phyloP scores from a whole-genome alignment of 2,329 filamentous ascomycete species.

The Biscogniauxia mediterranea region DNA sequence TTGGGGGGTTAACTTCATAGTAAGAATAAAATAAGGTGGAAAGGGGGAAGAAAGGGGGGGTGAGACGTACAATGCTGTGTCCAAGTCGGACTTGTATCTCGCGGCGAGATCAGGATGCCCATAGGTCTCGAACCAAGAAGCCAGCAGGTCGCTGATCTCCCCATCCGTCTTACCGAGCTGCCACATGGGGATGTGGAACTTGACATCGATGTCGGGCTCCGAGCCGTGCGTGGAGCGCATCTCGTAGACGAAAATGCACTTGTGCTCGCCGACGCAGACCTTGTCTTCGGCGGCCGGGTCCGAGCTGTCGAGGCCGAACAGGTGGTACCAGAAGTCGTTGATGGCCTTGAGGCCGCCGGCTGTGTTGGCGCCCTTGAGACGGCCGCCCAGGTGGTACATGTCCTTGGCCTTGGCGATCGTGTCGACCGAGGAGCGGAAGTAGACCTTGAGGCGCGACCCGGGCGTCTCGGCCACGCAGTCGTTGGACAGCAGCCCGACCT shows the following conservation, averaged over 20 bases:
- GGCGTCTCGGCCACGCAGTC: conserved; percentile 8
- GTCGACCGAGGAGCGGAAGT: background rate
- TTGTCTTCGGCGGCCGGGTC: background rate
- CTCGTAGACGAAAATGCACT: conserved; percentile 4
- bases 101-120: conserved; percentile 6
- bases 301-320: conserved; percentile 1
- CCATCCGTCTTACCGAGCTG: conserved; percentile 8
- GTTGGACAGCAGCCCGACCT: conserved; percentile 8
- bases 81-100: conserved; percentile 7
- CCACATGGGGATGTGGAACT: conserved; percentile 7
- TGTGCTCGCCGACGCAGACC: background rate
- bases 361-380: background rate
- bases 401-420: conserved; percentile 7
- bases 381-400: conserved; percentile 6
- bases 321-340: conserved; percentile 3
- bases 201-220: conserved; percentile 9
- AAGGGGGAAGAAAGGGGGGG: background rate
- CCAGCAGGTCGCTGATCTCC: conserved; percentile 1
- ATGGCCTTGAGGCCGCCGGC: background rate
- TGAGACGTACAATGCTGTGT: conserved; percentile 7
- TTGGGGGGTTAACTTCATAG: too few relatives aligned
- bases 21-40: too few relatives aligned
- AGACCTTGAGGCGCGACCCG: conserved; percentile 8
- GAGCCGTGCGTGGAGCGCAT: conserved; percentile 1
- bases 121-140: conserved; percentile 8